Evolutionary conservation across 2,329 filamentous ascomycete genomes (phyloP).

Genomic region (Alternaria gansuensis): DNA sequence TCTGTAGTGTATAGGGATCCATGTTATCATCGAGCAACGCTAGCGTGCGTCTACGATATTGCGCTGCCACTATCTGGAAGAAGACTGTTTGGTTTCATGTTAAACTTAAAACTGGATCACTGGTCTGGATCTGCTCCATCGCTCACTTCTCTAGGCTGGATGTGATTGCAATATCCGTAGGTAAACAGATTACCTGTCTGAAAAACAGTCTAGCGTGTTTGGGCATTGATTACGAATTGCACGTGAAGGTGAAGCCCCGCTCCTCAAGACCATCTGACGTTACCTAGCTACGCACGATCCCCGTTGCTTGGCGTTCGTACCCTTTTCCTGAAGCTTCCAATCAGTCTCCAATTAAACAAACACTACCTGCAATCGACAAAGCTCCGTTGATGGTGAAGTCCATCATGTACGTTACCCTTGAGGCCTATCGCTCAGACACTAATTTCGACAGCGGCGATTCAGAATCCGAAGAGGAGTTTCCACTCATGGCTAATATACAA

Average conservation of each 20-base stretch:
- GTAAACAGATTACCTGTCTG: neutral
- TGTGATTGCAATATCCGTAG: neutral
- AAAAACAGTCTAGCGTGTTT: neutral
- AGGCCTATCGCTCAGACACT: neutral
- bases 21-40: no score
- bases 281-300: neutral
- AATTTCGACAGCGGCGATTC: neutral
- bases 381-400: neutral
- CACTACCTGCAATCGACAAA: neutral
- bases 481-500: neutral
- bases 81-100: no score
- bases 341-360: neutral
- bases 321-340: neutral
- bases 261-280: neutral
- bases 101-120: no score
- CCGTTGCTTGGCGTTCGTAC: neutral
- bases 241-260: constrained; percentile 6
- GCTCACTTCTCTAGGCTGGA: neutral
- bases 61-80: no score
- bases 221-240: constrained; percentile 1
- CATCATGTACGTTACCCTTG: neutral
- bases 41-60: no score
- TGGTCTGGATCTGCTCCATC: neutral
- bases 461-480: neutral
- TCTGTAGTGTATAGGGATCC: no score